phyloP scores from a whole-genome alignment of 495 filamentous ascomycete species.

The Talaromyces thailandensis region DNA sequence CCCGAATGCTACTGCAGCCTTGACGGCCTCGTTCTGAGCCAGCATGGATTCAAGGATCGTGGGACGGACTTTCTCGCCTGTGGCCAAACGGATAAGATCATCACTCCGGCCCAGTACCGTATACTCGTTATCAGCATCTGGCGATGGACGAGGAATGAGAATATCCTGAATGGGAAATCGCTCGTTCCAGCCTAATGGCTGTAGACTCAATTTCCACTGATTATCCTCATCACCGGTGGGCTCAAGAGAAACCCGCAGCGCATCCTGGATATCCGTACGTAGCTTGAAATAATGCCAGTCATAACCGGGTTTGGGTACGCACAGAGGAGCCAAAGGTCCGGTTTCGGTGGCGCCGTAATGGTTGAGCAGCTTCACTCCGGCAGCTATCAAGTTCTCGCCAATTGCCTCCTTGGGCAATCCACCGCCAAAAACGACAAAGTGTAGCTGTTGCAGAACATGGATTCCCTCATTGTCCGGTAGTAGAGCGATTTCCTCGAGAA shows the following conservation, averaged over 20 bases:
- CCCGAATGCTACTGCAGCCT: conserved; percentile 24
- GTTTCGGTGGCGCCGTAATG: conserved; percentile 30
- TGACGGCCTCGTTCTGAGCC: conserved; percentile 9
- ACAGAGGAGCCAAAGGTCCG: conserved; percentile 26
- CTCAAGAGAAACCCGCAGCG: conserved; percentile 9
- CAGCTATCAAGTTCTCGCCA: conserved; percentile 10
- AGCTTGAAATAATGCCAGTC: conserved; percentile 28
- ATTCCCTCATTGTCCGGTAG: conserved; percentile 16
- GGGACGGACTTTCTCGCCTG: conserved; percentile 29
- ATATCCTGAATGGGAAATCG: conserved; percentile 23
- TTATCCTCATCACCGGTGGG: neutral
- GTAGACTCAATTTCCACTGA: conserved; percentile 10
- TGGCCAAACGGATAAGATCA: conserved; percentile 29
- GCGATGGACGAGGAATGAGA: conserved; percentile 8
- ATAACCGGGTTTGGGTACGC: conserved; percentile 17
- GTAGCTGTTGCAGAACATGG: conserved; percentile 16
- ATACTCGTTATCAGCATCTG: conserved; percentile 8
- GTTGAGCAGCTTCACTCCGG: conserved; percentile 22
- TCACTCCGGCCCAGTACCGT: conserved; percentile 22
- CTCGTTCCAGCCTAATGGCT: conserved; percentile 16
- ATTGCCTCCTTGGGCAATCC: conserved; percentile 21
- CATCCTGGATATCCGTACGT: conserved; percentile 18
- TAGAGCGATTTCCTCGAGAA: conserved; percentile 33
- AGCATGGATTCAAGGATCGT: conserved; percentile 17
- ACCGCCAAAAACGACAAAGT: conserved; percentile 36